phyloP scores from a whole-genome alignment of 805 yeast species.

The Kurtzmaniella fragi region DNA sequence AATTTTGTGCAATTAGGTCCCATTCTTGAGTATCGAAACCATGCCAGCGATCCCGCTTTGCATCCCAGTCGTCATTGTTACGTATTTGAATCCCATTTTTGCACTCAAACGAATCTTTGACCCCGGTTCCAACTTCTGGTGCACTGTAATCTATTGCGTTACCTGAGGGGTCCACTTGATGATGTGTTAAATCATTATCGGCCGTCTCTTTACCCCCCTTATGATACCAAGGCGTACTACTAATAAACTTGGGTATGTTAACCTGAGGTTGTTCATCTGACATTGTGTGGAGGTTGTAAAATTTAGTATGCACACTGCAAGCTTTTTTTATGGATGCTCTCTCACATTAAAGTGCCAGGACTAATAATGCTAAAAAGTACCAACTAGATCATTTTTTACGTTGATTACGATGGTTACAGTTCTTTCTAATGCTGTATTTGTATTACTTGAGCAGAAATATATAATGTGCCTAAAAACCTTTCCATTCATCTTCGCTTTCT shows the following conservation, averaged over 20 bases:
- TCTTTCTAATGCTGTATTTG: too few relatives aligned
- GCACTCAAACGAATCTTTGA: slow-evolving; percentile 38
- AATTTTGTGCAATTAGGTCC: slow-evolving; percentile 41
- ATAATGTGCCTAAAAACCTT: slow-evolving; percentile 20
- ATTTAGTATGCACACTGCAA: not conserved
- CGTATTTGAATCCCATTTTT: slow-evolving; percentile 15
- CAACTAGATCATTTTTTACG: too few relatives aligned
- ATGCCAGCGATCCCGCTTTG: slow-evolving; percentile 76
- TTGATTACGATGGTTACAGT: too few relatives aligned
- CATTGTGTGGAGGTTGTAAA: not conserved
- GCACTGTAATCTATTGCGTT: slow-evolving; percentile 42
- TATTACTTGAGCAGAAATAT: slow-evolving; percentile 1
- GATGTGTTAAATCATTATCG: slow-evolving; percentile 53
- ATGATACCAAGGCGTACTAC: slow-evolving; percentile 37
- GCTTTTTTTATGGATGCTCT: too few relatives aligned
- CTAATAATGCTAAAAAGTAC: too few relatives aligned
- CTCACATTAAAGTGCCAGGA: too few relatives aligned
- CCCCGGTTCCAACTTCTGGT: slow-evolving; percentile 55
- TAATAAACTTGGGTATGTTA: slow-evolving; percentile 36
- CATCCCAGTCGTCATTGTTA: slow-evolving; percentile 50
- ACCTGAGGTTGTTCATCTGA: too few relatives aligned
- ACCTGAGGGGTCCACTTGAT: slow-evolving; percentile 39
- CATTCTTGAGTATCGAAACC: slow-evolving; percentile 69
- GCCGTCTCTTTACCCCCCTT: slow-evolving; percentile 33
- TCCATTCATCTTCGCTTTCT: slow-evolving; percentile 27